These are phyloP conservation scores for Fusarium tjaetaba DNA, from an alignment of 2,329 filamentous ascomycete genomes.

Conservation along the genomic window DNA sequence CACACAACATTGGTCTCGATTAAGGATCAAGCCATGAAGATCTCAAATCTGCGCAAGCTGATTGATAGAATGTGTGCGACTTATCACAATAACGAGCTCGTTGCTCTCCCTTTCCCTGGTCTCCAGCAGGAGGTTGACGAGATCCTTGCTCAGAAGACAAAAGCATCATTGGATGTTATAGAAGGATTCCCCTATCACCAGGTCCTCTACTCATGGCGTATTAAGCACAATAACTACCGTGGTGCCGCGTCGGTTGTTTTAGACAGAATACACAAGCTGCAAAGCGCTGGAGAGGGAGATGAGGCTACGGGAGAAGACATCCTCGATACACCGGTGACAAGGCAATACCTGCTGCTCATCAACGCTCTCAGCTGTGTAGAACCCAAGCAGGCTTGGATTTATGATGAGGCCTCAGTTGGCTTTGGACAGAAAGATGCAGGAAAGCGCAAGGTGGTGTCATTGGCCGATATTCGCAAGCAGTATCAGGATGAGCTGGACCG, in stretches of 20 bases:
- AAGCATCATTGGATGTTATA: constrained; percentile 72
- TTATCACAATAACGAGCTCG: constrained; percentile 72
- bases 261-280: constrained; percentile 71
- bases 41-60: constrained; percentile 75
- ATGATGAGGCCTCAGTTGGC: constrained; percentile 49
- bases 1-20: constrained; percentile 82
- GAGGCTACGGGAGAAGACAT: constrained; percentile 64
- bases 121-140: constrained; percentile 83
- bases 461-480: constrained; percentile 86
- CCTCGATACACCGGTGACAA: constrained; percentile 71
- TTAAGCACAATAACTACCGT: constrained; percentile 85
- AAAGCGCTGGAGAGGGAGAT: constrained; percentile 67
- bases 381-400: constrained; percentile 82
- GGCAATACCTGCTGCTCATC: constrained; percentile 89
- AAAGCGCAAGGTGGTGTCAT: constrained; percentile 82
- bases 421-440: constrained; percentile 40
- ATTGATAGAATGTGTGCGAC: constrained; percentile 75
- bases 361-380: constrained; percentile 91
- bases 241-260: constrained; percentile 74
- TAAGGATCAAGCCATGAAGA: constrained; percentile 75
- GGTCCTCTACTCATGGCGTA: constrained; percentile 90
- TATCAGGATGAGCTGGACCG: constrained; percentile 92
- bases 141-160: constrained; percentile 77
- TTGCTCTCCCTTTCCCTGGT: constrained; percentile 80
- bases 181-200: constrained; percentile 84